Base-by-base conservation (phyloP, 495 filamentous ascomycete genomes). In the Hamigera avellanea region DNA sequence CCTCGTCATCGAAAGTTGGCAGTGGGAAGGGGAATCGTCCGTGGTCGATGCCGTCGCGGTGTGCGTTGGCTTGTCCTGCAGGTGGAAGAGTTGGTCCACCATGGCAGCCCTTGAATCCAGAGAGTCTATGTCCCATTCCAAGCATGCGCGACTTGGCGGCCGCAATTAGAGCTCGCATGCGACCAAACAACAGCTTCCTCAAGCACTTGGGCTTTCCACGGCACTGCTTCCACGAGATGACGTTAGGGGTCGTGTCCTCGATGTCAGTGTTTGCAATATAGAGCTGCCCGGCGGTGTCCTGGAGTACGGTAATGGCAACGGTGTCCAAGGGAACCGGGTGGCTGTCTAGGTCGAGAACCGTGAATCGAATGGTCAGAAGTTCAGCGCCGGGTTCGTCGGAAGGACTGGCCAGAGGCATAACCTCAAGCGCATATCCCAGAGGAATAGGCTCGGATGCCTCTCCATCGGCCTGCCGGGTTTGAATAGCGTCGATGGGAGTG, bases 291-390 rank as follows among this genome's bases (percentile, higher is more conserved):
- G 50, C 41, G 14, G 44, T 40, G 16, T 58, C 47, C 36, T 61
- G 58, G 41, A 72, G 49, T 12, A 66, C 47, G 29, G 52, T 59
- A 36, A 73, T 53, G 16, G 55, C 56, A 23, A 72, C 43, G 14
- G 68, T 64, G 36, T 72, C 66, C 12, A 73, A 51, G 13, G 64
- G 61, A 14, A 70, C 62, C 8, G 69, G 66, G 45, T 67, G 62
- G 17, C 56, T 43, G 32, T 71, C 63, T 12, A 73, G 50, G 26
- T 67, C 68, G 42, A 73, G 57, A 23, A 72, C 49, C 9, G 64
- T 67, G 49, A 69, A 67, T 31, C 61, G 55, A 25, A 67, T 44
- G 26, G 54, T 54, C 7, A 61, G 46, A 14, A 67, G 36, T 6
- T 66, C 56, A 17, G 54, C 42, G 13, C 30, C 54, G 1, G 47